Evolutionary conservation across 2,329 filamentous ascomycete genomes (phyloP).

Genomic region (Talaromyces sp.): DNA sequence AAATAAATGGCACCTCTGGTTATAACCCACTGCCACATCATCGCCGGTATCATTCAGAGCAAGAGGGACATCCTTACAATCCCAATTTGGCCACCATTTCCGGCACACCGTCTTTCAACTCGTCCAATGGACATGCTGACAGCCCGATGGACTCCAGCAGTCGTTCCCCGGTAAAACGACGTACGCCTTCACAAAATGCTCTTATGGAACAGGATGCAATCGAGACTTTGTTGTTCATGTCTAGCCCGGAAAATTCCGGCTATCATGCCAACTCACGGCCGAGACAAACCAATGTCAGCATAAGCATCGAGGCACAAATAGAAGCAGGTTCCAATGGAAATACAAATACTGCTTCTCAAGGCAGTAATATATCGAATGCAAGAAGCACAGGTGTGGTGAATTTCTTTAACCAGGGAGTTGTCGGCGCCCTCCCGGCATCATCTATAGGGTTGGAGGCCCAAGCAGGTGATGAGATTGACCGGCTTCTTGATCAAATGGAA

Average conservation of each 20-base stretch:
- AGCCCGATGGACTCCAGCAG: conserved; percentile 11
- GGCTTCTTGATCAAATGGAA: conserved; percentile 37
- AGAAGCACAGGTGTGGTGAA: not conserved
- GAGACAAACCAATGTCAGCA: conserved; percentile 15
- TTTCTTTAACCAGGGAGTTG: not conserved
- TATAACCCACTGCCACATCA: conserved; percentile 22
- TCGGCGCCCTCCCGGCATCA: not conserved
- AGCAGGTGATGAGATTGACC: conserved; percentile 36
- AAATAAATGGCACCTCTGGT: conserved; percentile 14
- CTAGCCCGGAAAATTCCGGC: conserved; percentile 44
- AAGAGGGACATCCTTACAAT: conserved; percentile 19
- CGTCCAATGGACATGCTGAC: conserved; percentile 17
- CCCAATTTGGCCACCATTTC: conserved; percentile 17
- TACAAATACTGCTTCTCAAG: conserved; percentile 18
- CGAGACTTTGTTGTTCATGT: conserved; percentile 48
- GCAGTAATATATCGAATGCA: conserved; percentile 1
- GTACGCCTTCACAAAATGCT: conserved; percentile 38
- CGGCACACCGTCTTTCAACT: conserved; percentile 27
- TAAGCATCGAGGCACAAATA: conserved; percentile 23
- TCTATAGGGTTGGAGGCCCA: conserved; percentile 24
- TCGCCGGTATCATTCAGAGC: conserved; percentile 28
- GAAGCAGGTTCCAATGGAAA: conserved; percentile 12
- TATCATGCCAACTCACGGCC: conserved; percentile 35
- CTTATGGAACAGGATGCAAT: conserved; percentile 48
- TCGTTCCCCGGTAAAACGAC: conserved; percentile 14